These are phyloP conservation scores for Narthecium ossifragum DNA, from an alignment of 106 monocot genomes.

Conservation along the genomic window DNA sequence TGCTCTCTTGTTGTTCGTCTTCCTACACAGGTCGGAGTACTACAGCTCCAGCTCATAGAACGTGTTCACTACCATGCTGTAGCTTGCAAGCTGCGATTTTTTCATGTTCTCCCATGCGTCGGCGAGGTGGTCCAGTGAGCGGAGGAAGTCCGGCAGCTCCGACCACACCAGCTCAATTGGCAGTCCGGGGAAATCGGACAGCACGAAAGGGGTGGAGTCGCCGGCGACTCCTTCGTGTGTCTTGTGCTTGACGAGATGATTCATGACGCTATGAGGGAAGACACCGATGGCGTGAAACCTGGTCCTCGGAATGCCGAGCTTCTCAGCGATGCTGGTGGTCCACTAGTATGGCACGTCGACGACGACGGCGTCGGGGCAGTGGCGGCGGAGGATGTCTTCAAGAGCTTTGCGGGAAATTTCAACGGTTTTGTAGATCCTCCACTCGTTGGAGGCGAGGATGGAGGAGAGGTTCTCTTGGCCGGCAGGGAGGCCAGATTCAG, in stretches of 20 bases:
- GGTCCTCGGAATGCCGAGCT: constrained; percentile 4
- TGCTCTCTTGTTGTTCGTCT: not conserved
- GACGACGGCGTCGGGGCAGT: constrained; percentile 7
- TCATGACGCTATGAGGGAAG: constrained; percentile 5
- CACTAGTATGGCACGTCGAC: constrained; percentile 3
- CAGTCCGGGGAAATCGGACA: constrained; percentile 8
- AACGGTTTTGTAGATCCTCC: not conserved
- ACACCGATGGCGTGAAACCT: constrained; percentile 3
- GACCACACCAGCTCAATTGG: not conserved
- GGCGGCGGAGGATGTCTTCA: not conserved
- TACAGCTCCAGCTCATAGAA: constrained; percentile 10
- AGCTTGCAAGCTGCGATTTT: not conserved
- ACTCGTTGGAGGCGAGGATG: not conserved
- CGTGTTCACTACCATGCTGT: constrained; percentile 13
- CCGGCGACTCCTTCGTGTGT: not conserved
- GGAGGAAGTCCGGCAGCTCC: constrained; percentile 5
- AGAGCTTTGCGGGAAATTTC: not conserved
- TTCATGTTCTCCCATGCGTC: not conserved
- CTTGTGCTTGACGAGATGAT: not conserved
- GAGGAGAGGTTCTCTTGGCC: constrained; percentile 7
- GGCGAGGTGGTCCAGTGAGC: not conserved
- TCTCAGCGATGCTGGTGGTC: not conserved
- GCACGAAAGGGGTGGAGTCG: not conserved
- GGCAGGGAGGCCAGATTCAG: not conserved
- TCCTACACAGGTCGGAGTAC: constrained; percentile 6